phyloP scores from a whole-genome alignment of 1,284 basidiomycete genomes.

The Sporisorium graminicola region DNA sequence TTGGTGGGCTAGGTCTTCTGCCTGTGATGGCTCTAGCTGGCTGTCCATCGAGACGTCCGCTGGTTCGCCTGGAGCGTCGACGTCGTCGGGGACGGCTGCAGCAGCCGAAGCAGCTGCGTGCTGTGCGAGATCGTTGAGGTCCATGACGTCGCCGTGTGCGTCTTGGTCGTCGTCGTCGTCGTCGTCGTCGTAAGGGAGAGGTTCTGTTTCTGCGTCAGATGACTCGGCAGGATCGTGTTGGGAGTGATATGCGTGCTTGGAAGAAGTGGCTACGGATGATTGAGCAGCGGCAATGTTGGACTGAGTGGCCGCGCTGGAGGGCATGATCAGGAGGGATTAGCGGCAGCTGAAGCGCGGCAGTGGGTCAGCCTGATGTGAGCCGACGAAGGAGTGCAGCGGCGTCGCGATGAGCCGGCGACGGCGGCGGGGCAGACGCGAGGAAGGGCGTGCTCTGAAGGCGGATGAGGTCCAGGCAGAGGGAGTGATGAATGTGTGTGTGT shows the following conservation, averaged over 20 bases:
- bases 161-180: constrained; percentile 24
- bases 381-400: constrained; percentile 15
- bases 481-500: neutral
- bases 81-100: constrained; percentile 10
- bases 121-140: constrained; percentile 33
- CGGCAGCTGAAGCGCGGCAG: constrained; percentile 39
- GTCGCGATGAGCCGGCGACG: constrained; percentile 20
- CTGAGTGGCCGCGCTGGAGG: constrained; percentile 33
- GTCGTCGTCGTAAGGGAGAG: constrained; percentile 61
- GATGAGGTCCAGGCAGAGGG: neutral
- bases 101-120: constrained; percentile 26
- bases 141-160: constrained; percentile 35
- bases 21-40: constrained; percentile 24
- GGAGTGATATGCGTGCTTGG: constrained; percentile 2
- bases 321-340: constrained; percentile 40
- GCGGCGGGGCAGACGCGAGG: constrained; percentile 1
- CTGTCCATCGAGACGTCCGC: constrained; percentile 33
- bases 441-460: too few species aligned
- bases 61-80: constrained; percentile 29
- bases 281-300: constrained; percentile 37
- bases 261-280: constrained; percentile 22
- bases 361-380: constrained; percentile 21
- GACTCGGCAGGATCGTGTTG: constrained; percentile 23
- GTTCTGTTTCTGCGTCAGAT: constrained; percentile 66
- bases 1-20: constrained; percentile 11